Evolutionary conservation across 257 asterid genomes (phyloP), one percentile per base, ranked within the genome.

Genomic region (Datura wrightii): DNA sequence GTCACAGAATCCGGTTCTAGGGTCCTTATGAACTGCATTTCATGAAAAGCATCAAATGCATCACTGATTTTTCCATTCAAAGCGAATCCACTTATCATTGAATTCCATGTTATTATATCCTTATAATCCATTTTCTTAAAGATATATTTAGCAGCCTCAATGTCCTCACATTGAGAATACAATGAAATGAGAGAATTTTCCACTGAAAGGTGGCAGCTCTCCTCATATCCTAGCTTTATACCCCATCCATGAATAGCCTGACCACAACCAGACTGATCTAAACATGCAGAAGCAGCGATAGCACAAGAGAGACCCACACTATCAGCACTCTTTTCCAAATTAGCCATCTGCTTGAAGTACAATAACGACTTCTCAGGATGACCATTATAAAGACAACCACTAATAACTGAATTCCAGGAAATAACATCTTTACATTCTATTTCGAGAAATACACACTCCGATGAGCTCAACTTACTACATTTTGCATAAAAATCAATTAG

Each of bases 71-170:
- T 86, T 44, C 84, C 94, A 80, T 87, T 91, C 55, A 83, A 53
- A 74, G 88, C 84, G 34, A 89, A 86, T 4, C 94, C 97, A 84
- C 74, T 91, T 16, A 93, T 93, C 93, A 93, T 89, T 56, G 94
- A 90, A 88, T 93, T 93, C 95, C 94, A 93, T 71, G 97, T 91
- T 66, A 93, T 83, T 80, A 86, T 92, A 86, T 93, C 91, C 88
- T 89, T 90, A 44, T 58, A 41, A 36, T 10, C 63, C 89, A 92
- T 88, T 84, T 56, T 85, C 58, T 83, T 39, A 78, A 92, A 93
- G 36, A 93, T 83, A 80, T 71, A 56, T 83, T 87, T 85, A 18
- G 92, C 90, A 79, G 94, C 89, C 82, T 60, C 56, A 53, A 88
- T 55, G 76, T 92, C 90, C 37, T 84, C 79, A 37, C 67, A 58